phyloP scores from a whole-genome alignment of 768 basidiomycete genomes.

The Lentinula lateritia region DNA sequence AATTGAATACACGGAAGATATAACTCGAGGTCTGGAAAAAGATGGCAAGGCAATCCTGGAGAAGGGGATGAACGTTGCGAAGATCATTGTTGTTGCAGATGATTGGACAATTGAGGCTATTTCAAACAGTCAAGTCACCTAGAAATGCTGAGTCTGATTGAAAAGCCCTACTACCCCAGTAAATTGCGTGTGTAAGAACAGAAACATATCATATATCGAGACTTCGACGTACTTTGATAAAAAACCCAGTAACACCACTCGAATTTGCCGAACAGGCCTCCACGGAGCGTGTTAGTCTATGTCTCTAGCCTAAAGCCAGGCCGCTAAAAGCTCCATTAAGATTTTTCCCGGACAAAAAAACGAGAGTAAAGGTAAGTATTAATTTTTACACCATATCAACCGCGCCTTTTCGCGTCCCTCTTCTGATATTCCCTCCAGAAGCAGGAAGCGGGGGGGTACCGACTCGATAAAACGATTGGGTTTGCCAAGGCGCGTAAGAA shows the following conservation, averaged over 20 bases:
- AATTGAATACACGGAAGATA: conserved; percentile 40
- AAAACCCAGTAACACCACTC: no score
- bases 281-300: no score
- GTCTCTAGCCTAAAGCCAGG: no score
- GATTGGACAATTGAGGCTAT: no score
- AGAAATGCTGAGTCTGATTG: no score
- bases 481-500: neutral
- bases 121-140: no score
- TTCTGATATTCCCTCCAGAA: neutral
- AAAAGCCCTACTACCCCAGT: no score
- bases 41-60: conserved; percentile 27
- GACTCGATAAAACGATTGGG: neutral
- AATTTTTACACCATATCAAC: neutral
- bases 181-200: no score
- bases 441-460: neutral
- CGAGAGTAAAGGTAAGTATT: neutral
- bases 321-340: conserved; percentile 8
- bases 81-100: conserved; percentile 5
- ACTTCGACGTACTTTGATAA: no score
- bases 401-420: neutral
- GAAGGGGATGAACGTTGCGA: conserved; percentile 27
- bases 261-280: no score
- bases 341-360: conserved; percentile 2
- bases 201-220: no score
- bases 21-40: conserved; percentile 36